Evolutionary conservation across 2,329 filamentous ascomycete genomes (phyloP).

Genomic region (Fusarium verticillioides): DNA sequence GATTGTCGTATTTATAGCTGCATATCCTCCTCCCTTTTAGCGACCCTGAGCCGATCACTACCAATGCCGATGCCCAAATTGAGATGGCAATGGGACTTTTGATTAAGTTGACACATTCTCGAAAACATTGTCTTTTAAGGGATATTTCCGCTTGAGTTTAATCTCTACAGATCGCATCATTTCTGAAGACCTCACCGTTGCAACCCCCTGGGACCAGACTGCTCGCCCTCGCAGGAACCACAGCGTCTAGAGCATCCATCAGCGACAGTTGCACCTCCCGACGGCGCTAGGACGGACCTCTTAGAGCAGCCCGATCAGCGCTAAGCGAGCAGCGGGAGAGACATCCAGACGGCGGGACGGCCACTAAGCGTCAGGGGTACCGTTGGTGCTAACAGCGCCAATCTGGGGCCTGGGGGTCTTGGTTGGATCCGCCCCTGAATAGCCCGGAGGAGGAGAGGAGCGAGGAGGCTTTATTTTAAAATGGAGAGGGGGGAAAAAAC

Average conservation of each 20-base stretch:
- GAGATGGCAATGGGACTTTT: conserved; percentile 6
- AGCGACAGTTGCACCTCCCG: conserved; percentile 31
- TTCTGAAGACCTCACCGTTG: conserved; percentile 11
- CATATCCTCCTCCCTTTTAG: conserved; percentile 27
- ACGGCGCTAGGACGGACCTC: conserved; percentile 39
- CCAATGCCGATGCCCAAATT: conserved; percentile 23
- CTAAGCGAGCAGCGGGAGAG: conserved; percentile 43
- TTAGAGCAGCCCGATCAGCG: conserved; percentile 44
- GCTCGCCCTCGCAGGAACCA: conserved; percentile 11
- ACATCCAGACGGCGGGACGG: conserved; percentile 42
- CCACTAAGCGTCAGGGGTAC: conserved; percentile 43
- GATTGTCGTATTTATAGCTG: conserved; percentile 29
- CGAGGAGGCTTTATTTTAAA: conserved; percentile 44
- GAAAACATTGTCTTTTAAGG: not conserved
- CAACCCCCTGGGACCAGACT: not conserved
- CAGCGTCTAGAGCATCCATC: not conserved
- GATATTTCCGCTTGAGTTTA: not conserved
- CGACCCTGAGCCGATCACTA: conserved; percentile 20
- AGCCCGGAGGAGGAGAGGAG: conserved; percentile 3
- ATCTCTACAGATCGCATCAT: not conserved
- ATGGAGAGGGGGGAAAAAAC: conserved; percentile 36
- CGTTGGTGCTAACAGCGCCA: conserved; percentile 44
- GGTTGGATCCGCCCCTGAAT: conserved; percentile 46
- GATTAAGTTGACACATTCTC: not conserved
- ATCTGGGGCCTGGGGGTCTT: conserved; percentile 46